Evolutionary conservation across 73 alveolate species (phyloP).

Genomic region (Tetrahymena elliotti): DNA sequence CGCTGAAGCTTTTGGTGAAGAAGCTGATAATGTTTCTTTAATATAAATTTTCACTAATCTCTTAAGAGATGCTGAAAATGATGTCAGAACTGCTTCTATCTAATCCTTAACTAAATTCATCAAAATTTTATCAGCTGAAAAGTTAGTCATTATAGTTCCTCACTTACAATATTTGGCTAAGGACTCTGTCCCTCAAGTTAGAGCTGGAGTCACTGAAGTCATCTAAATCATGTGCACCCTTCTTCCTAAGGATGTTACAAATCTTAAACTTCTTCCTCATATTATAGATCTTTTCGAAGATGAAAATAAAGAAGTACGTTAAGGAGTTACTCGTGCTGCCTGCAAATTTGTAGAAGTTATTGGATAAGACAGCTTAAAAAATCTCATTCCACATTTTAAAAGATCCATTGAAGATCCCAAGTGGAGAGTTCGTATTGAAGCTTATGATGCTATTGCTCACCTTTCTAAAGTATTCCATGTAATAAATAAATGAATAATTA

Average conservation of each 20-base stretch:
- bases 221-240: constrained; percentile 77
- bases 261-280: constrained; percentile 68
- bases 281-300: constrained; percentile 85
- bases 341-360: constrained; percentile 77
- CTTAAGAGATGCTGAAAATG: constrained; percentile 91
- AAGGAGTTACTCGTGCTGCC: constrained; percentile 77
- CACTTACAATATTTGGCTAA: constrained; percentile 25
- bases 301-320: constrained; percentile 94
- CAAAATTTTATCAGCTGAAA: constrained; percentile 59
- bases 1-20: constrained; percentile 92
- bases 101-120: constrained; percentile 52
- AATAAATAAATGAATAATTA: background rate
- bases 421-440: constrained; percentile 94
- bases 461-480: constrained; percentile 51
- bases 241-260: constrained; percentile 77
- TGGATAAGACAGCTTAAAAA: constrained; percentile 79
- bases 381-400: constrained; percentile 62
- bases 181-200: constrained; percentile 28
- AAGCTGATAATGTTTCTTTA: constrained; percentile 76
- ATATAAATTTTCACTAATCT: constrained; percentile 80
- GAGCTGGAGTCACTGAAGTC: constrained; percentile 77
- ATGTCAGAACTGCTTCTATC: constrained; percentile 93
- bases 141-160: constrained; percentile 45
- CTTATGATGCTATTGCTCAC: constrained; percentile 72
- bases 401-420: constrained; percentile 87